Base-by-base conservation (phyloP, 306 rosid species). In the Pueraria montana region DNA sequence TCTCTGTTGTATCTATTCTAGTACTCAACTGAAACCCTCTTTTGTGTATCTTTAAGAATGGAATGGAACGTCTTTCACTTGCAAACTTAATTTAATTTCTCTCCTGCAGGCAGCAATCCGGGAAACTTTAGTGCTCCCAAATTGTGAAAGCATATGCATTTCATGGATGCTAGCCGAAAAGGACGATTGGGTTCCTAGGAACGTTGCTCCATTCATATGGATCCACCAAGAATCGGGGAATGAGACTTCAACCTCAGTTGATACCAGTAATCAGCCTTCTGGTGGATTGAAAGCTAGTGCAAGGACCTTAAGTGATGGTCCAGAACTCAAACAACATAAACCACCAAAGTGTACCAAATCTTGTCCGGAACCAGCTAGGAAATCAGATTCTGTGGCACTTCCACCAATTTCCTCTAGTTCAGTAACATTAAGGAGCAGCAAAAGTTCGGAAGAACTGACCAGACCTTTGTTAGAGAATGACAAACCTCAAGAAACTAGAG, bases 91-190 rank as follows among this genome's bases (percentile, higher is more conserved):
- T 74, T 71, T 81, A 61, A 67, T 84, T 80, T 75, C 56, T 76
- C 87, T 45, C 78, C n/a, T 88, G 86, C 89, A 96, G 98, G 93
- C 89, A 53, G 86, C 86, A 43, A 88, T 96, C 75, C 84, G 79
- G 55, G 98, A 96, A 61, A 89, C 90, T 75, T 16, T 94, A 63
- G 99, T 96, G 77, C 94, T 91, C 83, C 99, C 98, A 32, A 94
- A 94, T 84, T 77, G 89, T 69, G 98, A 91, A 87, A 87, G 85
- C 77, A n/a, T 88, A 34, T 85, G 87, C 80, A 77, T 96, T 72
- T 86, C 96, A n/a, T 94, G 94, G 91, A 96, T 96, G 99, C 73
- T 88, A 61, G 98, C 98, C 2, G 98, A 94, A 82, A 92, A 92
- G 74, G 89, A 94, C 14, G 97, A 96, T 83, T 96, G 99, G 99